Conservation (phyloP, 2,329 filamentous ascomycete genomes). For the Fonsecaea erecta region DNA sequence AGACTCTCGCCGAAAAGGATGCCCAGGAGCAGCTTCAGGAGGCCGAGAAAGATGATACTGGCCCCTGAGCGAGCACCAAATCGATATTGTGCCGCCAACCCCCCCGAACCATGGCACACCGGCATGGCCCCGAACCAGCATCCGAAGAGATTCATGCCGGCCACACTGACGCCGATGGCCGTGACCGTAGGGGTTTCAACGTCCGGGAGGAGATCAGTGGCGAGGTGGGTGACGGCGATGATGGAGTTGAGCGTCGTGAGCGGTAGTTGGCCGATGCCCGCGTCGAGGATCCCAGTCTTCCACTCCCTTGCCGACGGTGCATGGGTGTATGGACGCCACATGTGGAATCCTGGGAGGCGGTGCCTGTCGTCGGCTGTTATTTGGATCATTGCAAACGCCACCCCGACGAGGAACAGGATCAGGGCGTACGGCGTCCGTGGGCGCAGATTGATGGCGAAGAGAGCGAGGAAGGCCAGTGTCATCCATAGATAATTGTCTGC, state of each 20-base stretch:
- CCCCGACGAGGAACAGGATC: conserved; percentile 69
- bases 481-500: conserved; percentile 82
- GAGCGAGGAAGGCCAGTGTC: conserved; percentile 70
- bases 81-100: conserved; percentile 84
- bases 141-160: conserved; percentile 78
- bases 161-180: conserved; percentile 78
- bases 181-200: conserved; percentile 73
- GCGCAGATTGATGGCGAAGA: conserved; percentile 69
- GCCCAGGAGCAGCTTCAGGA: conserved; percentile 75
- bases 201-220: conserved; percentile 74
- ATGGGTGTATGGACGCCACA: conserved; percentile 64
- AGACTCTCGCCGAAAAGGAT: conserved; percentile 75
- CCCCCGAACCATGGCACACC: conserved; percentile 89
- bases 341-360: conserved; percentile 54
- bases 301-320: conserved; percentile 56
- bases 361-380: conserved; percentile 31
- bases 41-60: conserved; percentile 77
- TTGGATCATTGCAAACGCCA: conserved; percentile 64
- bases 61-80: conserved; percentile 90
- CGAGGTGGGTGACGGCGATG: conserved; percentile 81
- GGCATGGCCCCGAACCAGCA: conserved; percentile 97
- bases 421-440: conserved; percentile 78
- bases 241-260: conserved; percentile 92
- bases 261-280: conserved; percentile 82
- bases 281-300: conserved; percentile 63